A percentile compares a stretch with the other conserved stretches of the same genome.
Evolutionary conservation across 164 flowering plant species (phyloP).

Genomic region (Dillenia suffruticosa): DNA sequence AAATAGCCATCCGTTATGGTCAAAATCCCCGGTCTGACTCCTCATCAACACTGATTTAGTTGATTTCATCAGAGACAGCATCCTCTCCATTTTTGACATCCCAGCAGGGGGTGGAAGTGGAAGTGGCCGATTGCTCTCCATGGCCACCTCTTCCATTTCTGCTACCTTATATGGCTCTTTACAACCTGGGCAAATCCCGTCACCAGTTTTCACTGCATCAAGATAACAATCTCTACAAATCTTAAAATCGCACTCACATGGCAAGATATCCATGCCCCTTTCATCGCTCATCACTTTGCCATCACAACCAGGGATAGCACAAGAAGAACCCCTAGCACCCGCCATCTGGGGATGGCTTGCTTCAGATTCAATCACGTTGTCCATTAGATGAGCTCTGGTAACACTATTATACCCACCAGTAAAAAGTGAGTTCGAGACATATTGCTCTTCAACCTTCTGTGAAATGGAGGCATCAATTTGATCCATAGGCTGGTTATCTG

Average conservation of each 20-base stretch:
- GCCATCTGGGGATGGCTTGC: slow-evolving; percentile 67
- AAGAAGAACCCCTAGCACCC: slow-evolving; percentile 58
- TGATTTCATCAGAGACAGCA: slow-evolving; percentile 63
- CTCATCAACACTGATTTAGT: slow-evolving; percentile 58
- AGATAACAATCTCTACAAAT: slow-evolving; percentile 64
- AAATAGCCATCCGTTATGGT: slow-evolving; percentile 74
- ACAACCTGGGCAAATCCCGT: slow-evolving; percentile 64
- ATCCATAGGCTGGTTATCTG: slow-evolving; percentile 66
- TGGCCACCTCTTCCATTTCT: slow-evolving; percentile 40
- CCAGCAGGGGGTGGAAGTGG: slow-evolving; percentile 40
- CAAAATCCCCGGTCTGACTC: slow-evolving; percentile 80
- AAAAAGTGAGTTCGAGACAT: slow-evolving; percentile 59
- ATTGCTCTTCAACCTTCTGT: slow-evolving; percentile 64
- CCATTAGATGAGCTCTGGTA: slow-evolving; percentile 69
- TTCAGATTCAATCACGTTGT: slow-evolving; percentile 62
- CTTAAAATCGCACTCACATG: slow-evolving; percentile 70
- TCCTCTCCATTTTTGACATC: slow-evolving; percentile 52
- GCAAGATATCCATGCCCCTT: slow-evolving; percentile 53
- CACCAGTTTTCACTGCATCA: slow-evolving; percentile 52
- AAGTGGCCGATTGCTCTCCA: slow-evolving; percentile 27
- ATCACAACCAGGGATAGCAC: slow-evolving; percentile 61
- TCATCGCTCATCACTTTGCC: slow-evolving; percentile 67
- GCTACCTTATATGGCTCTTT: slow-evolving; percentile 53
- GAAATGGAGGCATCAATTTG: slow-evolving; percentile 29
- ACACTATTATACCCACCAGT: slow-evolving; percentile 57